Conservation (phyloP, 1,139 yeast species). For the Geotrichum australiense region DNA sequence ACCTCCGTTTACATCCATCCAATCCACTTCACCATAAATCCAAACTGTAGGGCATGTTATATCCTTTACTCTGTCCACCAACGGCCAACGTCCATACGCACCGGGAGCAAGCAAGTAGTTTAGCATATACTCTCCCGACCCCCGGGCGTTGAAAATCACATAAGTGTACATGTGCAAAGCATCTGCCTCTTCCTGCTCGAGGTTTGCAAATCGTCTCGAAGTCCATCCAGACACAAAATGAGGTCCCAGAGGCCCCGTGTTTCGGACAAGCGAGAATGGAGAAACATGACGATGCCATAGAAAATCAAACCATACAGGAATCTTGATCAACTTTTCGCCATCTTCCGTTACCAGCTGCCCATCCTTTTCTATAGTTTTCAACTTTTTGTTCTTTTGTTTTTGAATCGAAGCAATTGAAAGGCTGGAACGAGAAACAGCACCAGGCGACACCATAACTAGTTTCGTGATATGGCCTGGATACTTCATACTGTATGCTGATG, state of each 20-base stretch:
- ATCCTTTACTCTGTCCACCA: slow-evolving; percentile 52
- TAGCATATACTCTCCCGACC: slow-evolving; percentile 60
- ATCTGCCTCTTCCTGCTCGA: slow-evolving; percentile 21
- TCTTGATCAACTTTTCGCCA: slow-evolving; percentile 8
- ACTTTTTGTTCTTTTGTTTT: not conserved
- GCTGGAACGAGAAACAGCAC: slow-evolving; percentile 53
- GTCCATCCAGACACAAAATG: slow-evolving; percentile 29
- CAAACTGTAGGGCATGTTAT: slow-evolving; percentile 45
- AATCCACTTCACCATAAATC: slow-evolving; percentile 77
- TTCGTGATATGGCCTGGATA: slow-evolving; percentile 62
- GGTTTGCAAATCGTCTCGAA: slow-evolving; percentile 25
- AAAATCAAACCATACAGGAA: slow-evolving; percentile 20
- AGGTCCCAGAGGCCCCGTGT: slow-evolving; percentile 29
- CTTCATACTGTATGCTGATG: slow-evolving; percentile 68
- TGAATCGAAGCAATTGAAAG: slow-evolving; percentile 27
- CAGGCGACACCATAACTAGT: slow-evolving; percentile 76
- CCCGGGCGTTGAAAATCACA: slow-evolving; percentile 52
- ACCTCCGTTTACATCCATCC: slow-evolving; percentile 82
- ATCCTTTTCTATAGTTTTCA: not conserved
- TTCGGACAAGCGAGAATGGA: slow-evolving; percentile 27
- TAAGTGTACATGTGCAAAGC: slow-evolving; percentile 52
- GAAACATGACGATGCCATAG: slow-evolving; percentile 29
- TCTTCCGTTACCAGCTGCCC: too few relatives aligned
- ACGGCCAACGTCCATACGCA: slow-evolving; percentile 67
- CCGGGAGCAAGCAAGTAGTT: slow-evolving; percentile 64